Conservation (phyloP, 2,329 filamentous ascomycete genomes). For the Fusarium chlamydosporum region DNA sequence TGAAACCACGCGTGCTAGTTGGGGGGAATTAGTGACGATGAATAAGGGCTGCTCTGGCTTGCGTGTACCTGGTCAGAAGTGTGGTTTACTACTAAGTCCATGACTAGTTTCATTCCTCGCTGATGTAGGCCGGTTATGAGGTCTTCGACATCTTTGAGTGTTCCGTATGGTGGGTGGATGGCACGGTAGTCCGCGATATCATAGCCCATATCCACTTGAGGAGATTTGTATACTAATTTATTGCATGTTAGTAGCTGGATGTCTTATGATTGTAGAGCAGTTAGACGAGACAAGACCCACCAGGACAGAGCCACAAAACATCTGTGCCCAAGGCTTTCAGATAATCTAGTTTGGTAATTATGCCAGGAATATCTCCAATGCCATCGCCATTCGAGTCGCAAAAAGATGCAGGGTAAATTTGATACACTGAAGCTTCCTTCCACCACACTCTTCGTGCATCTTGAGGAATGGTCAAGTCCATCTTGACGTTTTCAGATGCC, state of each 20-base stretch:
- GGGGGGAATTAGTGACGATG: too few species aligned
- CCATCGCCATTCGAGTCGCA: constrained; percentile 68
- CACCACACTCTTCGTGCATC: constrained; percentile 58
- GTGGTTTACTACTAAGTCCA: constrained; percentile 43
- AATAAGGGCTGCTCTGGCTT: too few species aligned
- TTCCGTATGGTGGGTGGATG: constrained; percentile 41
- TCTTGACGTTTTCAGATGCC: too few species aligned
- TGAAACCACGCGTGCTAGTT: constrained; percentile 36
- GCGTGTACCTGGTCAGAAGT: constrained; percentile 29
- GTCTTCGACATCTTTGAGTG: constrained; percentile 37
- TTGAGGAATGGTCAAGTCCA: too few species aligned
- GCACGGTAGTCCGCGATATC: constrained; percentile 44
- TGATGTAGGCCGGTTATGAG: constrained; percentile 37
- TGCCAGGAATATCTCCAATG: constrained; percentile 66
- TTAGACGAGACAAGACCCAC: constrained; percentile 29
- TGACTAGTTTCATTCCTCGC: constrained; percentile 36
- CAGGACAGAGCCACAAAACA: constrained; percentile 27
- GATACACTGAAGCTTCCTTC: constrained; percentile 68
- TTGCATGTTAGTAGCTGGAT: too few species aligned
- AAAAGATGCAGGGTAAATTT: constrained; percentile 70
- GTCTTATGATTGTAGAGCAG: not conserved
- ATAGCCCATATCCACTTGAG: constrained; percentile 43
- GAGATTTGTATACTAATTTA: constrained; percentile 30
- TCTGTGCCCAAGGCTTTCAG: constrained; percentile 30
- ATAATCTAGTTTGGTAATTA: constrained; percentile 67